Conservation (phyloP, 2,329 filamentous ascomycete genomes). For the Stenocarpella maydis region DNA sequence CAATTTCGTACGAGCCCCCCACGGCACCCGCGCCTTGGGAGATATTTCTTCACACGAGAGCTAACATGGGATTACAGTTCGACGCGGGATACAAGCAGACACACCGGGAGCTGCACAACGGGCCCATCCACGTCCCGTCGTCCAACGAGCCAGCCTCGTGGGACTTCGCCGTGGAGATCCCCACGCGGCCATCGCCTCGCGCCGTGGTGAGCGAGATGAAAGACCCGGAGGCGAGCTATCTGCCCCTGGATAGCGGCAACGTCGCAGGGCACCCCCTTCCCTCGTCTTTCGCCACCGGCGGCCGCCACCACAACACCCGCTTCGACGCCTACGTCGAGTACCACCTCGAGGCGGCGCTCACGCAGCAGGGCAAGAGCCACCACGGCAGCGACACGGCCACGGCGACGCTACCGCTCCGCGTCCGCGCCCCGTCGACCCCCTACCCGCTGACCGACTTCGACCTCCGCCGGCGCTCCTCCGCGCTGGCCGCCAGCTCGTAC, state of each 20-base stretch:
- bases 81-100: constrained; percentile 11
- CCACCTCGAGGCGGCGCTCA: constrained; percentile 43
- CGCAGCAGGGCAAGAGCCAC: constrained; percentile 7
- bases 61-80: background rate
- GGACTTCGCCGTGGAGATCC: constrained; percentile 44
- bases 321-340: constrained; percentile 48
- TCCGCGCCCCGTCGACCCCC: constrained; percentile 29
- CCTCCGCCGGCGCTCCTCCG: background rate
- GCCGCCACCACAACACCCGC: constrained; percentile 8
- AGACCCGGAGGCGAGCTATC: constrained; percentile 35
- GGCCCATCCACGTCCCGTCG: constrained; percentile 41
- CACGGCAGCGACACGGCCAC: background rate
- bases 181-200: constrained; percentile 31
- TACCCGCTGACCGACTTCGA: constrained; percentile 38
- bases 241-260: constrained; percentile 20
- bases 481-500: constrained; percentile 36
- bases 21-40: background rate
- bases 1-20: constrained; percentile 34
- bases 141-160: constrained; percentile 36
- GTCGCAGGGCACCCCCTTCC: constrained; percentile 37
- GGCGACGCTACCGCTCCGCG: constrained; percentile 40
- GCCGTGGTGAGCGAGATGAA: constrained; percentile 3
- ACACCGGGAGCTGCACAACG: constrained; percentile 32
- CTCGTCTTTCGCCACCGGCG: constrained; percentile 28
- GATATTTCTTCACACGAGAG: too few relatives aligned